Evolutionary conservation across 208 protist species (phyloP).

Genomic region (Phytomonas francai): DNA sequence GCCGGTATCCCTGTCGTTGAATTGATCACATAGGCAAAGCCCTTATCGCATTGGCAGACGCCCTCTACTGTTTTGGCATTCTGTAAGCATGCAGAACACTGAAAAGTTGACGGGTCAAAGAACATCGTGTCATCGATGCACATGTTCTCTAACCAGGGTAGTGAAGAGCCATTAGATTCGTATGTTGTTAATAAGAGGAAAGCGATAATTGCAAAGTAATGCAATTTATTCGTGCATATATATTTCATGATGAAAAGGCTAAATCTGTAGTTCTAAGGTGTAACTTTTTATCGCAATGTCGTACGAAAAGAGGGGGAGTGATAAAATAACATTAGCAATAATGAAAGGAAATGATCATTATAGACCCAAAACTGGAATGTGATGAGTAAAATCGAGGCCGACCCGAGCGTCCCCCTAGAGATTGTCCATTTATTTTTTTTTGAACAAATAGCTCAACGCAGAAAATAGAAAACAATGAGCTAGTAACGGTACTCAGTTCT

Average conservation of each 20-base stretch:
- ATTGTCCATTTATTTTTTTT: background rate
- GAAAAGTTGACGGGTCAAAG: slow-evolving; percentile 11
- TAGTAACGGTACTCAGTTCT: background rate
- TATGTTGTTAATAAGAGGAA: background rate
- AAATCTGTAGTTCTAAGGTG: background rate
- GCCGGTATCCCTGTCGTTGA: slow-evolving; percentile 4
- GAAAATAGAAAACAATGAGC: background rate
- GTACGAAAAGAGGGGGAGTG: background rate
- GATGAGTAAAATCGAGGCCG: background rate
- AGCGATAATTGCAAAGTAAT: background rate
- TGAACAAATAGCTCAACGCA: background rate
- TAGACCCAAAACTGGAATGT: background rate
- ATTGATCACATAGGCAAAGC: slow-evolving; percentile 18
- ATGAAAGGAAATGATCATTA: background rate
- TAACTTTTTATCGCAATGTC: background rate
- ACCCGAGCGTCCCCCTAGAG: background rate
- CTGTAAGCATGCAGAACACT: slow-evolving; percentile 12
- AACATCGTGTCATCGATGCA: slow-evolving; percentile 4
- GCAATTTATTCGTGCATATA: background rate
- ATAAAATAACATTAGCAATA: background rate
- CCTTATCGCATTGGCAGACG: slow-evolving; percentile 20
- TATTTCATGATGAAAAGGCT: background rate
- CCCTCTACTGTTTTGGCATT: slow-evolving; percentile 14
- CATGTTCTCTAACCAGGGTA: background rate
- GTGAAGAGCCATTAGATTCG: background rate